phyloP scores from a whole-genome alignment of 1,139 yeast species.

The Lodderomyces oxycetoniae region DNA sequence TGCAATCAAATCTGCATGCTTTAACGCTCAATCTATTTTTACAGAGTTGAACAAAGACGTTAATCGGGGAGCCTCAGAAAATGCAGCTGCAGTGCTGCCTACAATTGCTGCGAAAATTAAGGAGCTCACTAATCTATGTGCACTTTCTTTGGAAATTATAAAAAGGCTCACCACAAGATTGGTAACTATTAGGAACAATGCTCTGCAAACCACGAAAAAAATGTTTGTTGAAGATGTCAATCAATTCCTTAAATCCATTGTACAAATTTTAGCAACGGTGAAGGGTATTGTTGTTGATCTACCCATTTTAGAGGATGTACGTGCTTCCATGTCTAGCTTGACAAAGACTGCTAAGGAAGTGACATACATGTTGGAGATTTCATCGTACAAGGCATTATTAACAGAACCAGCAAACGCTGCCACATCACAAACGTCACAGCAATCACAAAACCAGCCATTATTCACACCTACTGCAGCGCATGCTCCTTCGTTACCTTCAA shows the following conservation, averaged over 20 bases:
- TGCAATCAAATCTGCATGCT: conserved; percentile 68
- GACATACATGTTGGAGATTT: conserved; percentile 67
- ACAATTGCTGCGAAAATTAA: conserved; percentile 60
- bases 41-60: conserved; percentile 75
- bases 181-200: conserved; percentile 45
- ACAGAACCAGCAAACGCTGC: conserved; percentile 15
- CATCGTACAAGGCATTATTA: conserved; percentile 38
- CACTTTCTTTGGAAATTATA: conserved; percentile 75
- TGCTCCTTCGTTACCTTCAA: conserved; percentile 19
- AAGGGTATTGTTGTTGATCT: conserved; percentile 78
- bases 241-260: conserved; percentile 74
- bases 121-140: conserved; percentile 76
- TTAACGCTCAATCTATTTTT: conserved; percentile 75
- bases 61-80: conserved; percentile 54
- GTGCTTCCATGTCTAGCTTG: conserved; percentile 73
- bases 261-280: conserved; percentile 77
- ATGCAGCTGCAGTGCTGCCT: conserved; percentile 18
- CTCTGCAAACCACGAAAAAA: conserved; percentile 54
- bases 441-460: conserved; percentile 1
- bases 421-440: conserved; percentile 7
- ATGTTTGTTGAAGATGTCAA: conserved; percentile 86
- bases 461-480: conserved; percentile 33
- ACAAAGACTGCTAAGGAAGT: conserved; percentile 90
- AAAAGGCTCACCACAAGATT: conserved; percentile 59
- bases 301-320: conserved; percentile 72